Evolutionary conservation across 306 rosid species (phyloP), one percentile per base, ranked within the genome.

Genomic region (Vicia sativa): DNA sequence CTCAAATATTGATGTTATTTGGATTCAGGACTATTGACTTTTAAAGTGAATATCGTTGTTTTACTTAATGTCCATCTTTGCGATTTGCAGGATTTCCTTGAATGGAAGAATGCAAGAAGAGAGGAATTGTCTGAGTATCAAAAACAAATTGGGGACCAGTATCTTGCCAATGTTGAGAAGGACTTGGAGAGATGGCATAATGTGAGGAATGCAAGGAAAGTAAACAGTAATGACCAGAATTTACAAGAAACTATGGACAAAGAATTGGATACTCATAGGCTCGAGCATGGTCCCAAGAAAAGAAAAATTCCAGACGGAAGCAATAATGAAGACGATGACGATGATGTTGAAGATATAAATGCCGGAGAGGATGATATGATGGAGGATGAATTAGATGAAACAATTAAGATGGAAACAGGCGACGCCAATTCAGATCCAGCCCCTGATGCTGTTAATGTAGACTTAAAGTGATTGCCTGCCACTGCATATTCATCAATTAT

Each of bases 241-340:
- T 83, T 95, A 73, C 99, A 95, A 79, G 97, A 95, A 81, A 95
- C 96, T 42, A 95, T 95, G 99, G 99, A 95, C 88, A 85, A 90
- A 84, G 99, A 93, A 73, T 69, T 93, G 77, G 99, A 93, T 67
- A 90, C 89, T 19, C 99, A 93, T 67, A 86, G 99, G 86, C 95
- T 93, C 16, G 99, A 93, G 89, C 97, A 93, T 65, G 99, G 99
- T 72, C 99, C 99, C 39, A 93, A 93, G 87, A 95, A 84, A 75
- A 83, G 96, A 66, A 90, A 79, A 78, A 88, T 93, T 74, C 95
- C 96, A 0, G 95, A 72, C 4, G 95, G 90, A 55, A 83, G 72
- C 83, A 82, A 84, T 79, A 85, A 85, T 4, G 97, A 90, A 74
- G 97, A 88, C 8, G 96, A 88, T 10, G 95, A 92, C 13, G 97